A percentile compares a stretch with the other conserved stretches of the same genome.
These are phyloP conservation scores for Tephrocybe sp. DNA, from an alignment of 768 basidiomycete genomes.

Conservation along the genomic window DNA sequence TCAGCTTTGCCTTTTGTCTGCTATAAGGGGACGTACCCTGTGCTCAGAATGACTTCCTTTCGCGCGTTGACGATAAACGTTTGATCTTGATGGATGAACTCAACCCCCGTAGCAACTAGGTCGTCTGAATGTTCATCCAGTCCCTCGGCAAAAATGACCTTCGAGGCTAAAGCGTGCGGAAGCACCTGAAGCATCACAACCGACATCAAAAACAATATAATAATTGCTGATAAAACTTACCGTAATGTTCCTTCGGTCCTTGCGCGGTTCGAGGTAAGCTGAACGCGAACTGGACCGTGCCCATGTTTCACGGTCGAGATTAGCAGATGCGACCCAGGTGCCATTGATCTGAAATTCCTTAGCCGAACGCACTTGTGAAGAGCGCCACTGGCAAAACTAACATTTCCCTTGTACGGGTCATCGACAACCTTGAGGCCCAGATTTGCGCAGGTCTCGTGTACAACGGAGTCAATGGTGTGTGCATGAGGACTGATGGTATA, in stretches of 20 bases:
- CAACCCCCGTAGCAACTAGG: not conserved
- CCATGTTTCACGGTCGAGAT: constrained; percentile 24
- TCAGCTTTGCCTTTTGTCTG: not conserved
- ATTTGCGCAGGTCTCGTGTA: constrained; percentile 26
- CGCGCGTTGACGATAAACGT: not conserved
- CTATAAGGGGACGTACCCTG: constrained; percentile 5
- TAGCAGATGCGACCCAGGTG: constrained; percentile 12
- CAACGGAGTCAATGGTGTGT: constrained; percentile 23
- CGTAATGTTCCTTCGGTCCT: constrained; percentile 5
- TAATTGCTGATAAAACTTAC: too few relatives aligned
- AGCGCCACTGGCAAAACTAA: too few relatives aligned
- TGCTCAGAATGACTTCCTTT: constrained; percentile 14
- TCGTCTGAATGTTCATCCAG: not conserved
- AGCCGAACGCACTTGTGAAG: too few relatives aligned
- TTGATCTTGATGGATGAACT: not conserved
- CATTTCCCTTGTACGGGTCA: constrained; percentile 31
- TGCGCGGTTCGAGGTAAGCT: constrained; percentile 18
- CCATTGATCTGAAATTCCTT: constrained; percentile 23
- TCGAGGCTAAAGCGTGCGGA: not conserved
- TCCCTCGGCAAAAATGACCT: not conserved
- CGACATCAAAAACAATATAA: too few relatives aligned
- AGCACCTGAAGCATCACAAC: not conserved
- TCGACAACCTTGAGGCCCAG: constrained; percentile 21
- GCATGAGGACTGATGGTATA: constrained; percentile 24
- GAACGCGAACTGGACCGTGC: constrained; percentile 28